Conservation (phyloP, 345 rosid genomes). For the Pelargonium nanum region DNA sequence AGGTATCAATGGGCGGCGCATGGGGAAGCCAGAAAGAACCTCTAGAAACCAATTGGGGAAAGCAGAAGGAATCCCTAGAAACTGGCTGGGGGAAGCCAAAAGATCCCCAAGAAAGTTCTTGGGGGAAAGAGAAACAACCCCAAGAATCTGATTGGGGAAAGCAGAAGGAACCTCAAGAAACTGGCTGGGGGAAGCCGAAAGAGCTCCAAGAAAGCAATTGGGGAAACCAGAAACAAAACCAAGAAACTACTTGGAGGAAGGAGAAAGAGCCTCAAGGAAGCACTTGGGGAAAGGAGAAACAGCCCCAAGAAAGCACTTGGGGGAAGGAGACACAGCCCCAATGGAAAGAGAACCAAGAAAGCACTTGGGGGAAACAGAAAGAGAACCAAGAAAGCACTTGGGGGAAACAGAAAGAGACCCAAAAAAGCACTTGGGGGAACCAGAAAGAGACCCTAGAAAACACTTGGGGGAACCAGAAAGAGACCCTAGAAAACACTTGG, state of each 20-base stretch:
- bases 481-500: neutral
- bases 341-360: neutral
- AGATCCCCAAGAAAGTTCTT: neutral
- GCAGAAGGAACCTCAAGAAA: neutral
- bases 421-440: slow-evolving; percentile 2
- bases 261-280: neutral
- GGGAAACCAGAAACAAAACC: neutral
- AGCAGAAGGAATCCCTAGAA: neutral
- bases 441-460: neutral
- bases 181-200: neutral
- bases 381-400: neutral
- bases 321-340: neutral
- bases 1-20: slow-evolving; percentile 7
- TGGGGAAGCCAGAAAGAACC: slow-evolving; percentile 16
- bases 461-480: neutral
- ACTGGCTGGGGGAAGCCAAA: neutral
- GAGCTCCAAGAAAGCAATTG: neutral
- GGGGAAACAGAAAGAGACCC: neutral
- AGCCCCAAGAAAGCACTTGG: neutral
- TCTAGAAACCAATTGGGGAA: neutral
- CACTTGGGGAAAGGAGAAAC: neutral
- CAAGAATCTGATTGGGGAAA: neutral
- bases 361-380: neutral
- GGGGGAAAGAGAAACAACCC: neutral
- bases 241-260: neutral